Percentiles rank a stretch among this genome's conserved stretches.
Conservation (phyloP, 805 yeast genomes). For the Lipomyces orientalis region DNA sequence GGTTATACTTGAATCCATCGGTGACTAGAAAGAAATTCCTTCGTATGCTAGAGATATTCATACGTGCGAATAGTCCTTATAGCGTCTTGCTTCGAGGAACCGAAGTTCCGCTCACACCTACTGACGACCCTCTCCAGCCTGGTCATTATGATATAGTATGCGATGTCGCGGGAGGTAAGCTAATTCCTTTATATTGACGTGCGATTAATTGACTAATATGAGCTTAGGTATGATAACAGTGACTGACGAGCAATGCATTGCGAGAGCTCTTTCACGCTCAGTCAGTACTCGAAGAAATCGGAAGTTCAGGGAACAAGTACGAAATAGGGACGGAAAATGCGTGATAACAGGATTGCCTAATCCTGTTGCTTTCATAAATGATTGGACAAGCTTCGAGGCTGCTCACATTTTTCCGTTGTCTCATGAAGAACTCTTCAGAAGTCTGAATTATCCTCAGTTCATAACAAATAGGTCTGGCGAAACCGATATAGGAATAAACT, state of each 20-base stretch:
- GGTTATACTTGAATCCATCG: conserved; percentile 1
- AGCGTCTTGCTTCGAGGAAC: conserved; percentile 5
- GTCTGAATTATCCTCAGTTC: conserved; percentile 3
- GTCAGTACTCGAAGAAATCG: conserved; percentile 6
- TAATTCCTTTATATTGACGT: not conserved
- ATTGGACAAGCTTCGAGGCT: conserved; percentile 7
- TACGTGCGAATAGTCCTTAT: conserved; percentile 1
- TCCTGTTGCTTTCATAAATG: not conserved
- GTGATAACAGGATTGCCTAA: not conserved
- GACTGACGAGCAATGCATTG: conserved; percentile 1
- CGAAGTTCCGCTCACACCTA: not conserved
- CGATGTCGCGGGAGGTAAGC: not conserved
- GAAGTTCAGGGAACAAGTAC: conserved; percentile 4
- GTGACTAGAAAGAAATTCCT: not conserved
- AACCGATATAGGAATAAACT: conserved; percentile 1
- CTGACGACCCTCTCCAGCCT: conserved; percentile 5
- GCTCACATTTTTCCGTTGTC: conserved; percentile 4
- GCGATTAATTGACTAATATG: not conserved
- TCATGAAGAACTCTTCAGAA: conserved; percentile 5
- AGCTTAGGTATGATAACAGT: not conserved
- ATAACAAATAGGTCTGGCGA: not conserved
- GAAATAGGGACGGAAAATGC: conserved; percentile 7
- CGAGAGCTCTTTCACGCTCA: not conserved
- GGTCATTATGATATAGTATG: conserved; percentile 4
- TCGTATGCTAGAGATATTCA: not conserved